These are phyloP conservation scores for Furcasterigmium sp. DNA, from an alignment of 2,329 filamentous ascomycete genomes.

Conservation along the genomic window DNA sequence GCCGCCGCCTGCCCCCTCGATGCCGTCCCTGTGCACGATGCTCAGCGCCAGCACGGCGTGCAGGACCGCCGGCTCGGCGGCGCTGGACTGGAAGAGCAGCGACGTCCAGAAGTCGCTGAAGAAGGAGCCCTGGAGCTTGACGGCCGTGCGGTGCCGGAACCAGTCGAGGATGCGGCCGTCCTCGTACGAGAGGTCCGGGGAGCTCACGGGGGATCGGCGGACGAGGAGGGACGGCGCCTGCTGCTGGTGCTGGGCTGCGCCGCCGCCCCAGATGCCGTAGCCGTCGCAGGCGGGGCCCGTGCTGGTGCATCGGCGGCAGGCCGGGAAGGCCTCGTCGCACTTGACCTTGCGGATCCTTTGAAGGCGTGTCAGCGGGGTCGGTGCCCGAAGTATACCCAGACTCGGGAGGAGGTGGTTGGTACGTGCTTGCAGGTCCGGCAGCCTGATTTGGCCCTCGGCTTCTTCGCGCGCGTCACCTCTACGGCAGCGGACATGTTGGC, in stretches of 20 bases:
- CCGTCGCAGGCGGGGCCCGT: constrained; percentile 17
- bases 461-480: neutral
- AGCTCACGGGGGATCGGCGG: neutral
- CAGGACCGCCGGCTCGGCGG: constrained; percentile 30
- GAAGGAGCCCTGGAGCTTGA: constrained; percentile 30
- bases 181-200: constrained; percentile 15
- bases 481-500: neutral
- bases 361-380: neutral
- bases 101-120: constrained; percentile 29
- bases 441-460: constrained; percentile 5
- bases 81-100: constrained; percentile 28
- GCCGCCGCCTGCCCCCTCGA: neutral
- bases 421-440: constrained; percentile 11
- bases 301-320: constrained; percentile 14
- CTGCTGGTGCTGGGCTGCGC: neutral
- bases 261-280: constrained; percentile 16
- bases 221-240: neutral
- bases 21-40: constrained; percentile 21
- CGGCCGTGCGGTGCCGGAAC: constrained; percentile 32
- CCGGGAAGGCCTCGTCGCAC: constrained; percentile 16
- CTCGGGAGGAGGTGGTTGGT: neutral
- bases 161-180: constrained; percentile 32
- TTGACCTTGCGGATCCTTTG: constrained; percentile 17
- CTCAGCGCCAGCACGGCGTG: constrained; percentile 33
- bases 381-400: neutral